Base-by-base conservation (phyloP, 164 flowering plant species). In the Aristolochia fimbriata region DNA sequence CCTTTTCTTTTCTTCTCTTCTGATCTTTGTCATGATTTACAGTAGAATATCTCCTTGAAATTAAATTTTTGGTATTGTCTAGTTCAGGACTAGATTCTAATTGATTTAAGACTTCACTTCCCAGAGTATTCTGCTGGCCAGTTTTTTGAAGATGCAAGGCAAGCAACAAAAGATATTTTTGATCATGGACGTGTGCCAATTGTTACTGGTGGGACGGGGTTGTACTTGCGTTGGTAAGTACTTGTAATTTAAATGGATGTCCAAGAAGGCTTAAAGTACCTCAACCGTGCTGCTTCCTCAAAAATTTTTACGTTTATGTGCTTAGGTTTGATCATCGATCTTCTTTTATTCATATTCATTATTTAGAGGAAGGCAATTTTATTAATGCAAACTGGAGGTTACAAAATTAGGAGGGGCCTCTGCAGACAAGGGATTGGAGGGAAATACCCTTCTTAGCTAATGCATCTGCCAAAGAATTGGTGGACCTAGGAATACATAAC, bases 51-150 rank as follows among this genome's bases (percentile, higher is more conserved):
- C 15, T 54, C 33, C 13, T 56, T 0, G 21, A 15, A 27, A 56
- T 56, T 56, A 27, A 5, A 19, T 25, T 9, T 17, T 14, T 56
- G 19, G 0, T 56, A 15, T 31, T 56, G 17, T 56, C 31, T 12
- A 56, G 6, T 56, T 30, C 17, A 52, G 23, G 56, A 24, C 14
- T 22, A 8, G 45, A 2, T 23, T 23, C 52, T 53, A 37, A 15
- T 16, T 17, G 27, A 20, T 43, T 58, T 57, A 14, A 30, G 56
- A 10, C 41, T 60, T 58, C 43, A 21, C 22, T 24, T 45, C 7
- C 41, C 15, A 92, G 98, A 93, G 9, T 93, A 93, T 76, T 93
- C 97, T 60, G 98, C 79, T 65, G 98, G 97, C 31, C 75, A 81
- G 64, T 93, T 87, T 79, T 93, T 69, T 65, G 87, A 86, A 69